These are phyloP conservation scores for Phtheirospermum japonicum DNA, from an alignment of 257 asterid genomes.

Conservation along the genomic window DNA sequence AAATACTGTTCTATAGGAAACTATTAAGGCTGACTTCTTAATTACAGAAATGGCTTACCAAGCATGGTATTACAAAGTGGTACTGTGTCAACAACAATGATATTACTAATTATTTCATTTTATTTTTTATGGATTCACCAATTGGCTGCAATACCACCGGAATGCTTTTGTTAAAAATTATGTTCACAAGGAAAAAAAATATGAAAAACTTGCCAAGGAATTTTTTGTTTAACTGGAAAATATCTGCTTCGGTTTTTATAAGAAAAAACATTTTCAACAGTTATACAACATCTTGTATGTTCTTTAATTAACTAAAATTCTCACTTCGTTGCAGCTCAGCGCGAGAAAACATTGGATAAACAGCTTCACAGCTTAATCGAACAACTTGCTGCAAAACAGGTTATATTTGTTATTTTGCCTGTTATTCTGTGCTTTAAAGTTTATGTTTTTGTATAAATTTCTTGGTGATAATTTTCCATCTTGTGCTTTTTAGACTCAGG, in stretches of 20 bases:
- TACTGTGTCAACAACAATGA: constrained; percentile 14
- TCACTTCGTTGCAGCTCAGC: constrained; percentile 64
- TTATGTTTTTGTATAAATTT: background rate
- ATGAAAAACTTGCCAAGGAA: too few species aligned
- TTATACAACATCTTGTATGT: constrained; percentile 1
- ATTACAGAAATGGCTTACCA: background rate
- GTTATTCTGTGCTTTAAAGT: background rate
- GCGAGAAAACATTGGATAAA: constrained; percentile 82
- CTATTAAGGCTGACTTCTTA: constrained; percentile 13
- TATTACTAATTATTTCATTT: background rate
- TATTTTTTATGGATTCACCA: background rate
- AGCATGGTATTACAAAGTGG: background rate
- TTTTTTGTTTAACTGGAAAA: constrained; percentile 6
- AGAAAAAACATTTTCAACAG: background rate
- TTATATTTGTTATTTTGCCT: constrained; percentile 17
- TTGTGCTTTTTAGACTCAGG: constrained; percentile 62
- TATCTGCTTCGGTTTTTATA: constrained; percentile 2
- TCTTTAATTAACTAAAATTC: constrained; percentile 12
- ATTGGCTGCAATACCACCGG: background rate
- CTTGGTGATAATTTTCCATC: constrained; percentile 8
- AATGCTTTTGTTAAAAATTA: background rate
- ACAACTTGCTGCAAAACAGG: constrained; percentile 91
- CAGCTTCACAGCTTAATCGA: constrained; percentile 93
- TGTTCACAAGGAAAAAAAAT: too few species aligned
- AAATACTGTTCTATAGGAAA: background rate